A percentile compares a stretch with the other conserved stretches of the same genome.
Conservation (phyloP, 202 grass and related monocot genomes). For the Digitaria exilis region DNA sequence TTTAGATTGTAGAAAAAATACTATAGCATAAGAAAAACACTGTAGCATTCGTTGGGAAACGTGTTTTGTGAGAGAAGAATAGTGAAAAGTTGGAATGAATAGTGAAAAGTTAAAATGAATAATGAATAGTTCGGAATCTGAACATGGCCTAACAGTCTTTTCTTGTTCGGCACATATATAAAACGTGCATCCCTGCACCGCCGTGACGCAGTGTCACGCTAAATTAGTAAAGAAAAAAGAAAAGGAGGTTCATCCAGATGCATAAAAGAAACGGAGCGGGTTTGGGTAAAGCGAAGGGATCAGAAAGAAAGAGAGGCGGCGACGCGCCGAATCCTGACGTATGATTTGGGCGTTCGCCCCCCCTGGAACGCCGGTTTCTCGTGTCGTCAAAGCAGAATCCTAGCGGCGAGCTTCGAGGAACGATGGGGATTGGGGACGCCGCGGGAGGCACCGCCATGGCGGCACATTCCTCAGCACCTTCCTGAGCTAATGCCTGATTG, state of each 20-base stretch:
- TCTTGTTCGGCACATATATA: background rate
- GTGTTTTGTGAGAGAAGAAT: too few species aligned
- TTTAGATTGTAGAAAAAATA: too few species aligned
- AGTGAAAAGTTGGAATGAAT: too few species aligned
- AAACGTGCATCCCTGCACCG: background rate
- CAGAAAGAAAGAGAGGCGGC: background rate
- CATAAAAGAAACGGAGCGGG: background rate
- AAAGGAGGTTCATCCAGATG: background rate
- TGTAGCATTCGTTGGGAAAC: too few species aligned
- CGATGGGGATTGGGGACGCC: background rate
- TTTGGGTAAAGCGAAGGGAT: background rate
- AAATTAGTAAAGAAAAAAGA: slow-evolving; percentile 25
- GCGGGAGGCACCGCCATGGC: background rate
- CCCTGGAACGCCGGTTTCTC: background rate
- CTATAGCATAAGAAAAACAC: too few species aligned
- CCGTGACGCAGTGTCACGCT: background rate
- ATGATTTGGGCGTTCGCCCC: background rate
- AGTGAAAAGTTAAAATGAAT: too few species aligned
- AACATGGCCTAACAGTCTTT: background rate
- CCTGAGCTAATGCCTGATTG: background rate
- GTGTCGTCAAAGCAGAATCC: slow-evolving; percentile 33
- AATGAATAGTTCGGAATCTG: too few species aligned
- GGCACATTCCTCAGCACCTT: background rate
- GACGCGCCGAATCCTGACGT: background rate
- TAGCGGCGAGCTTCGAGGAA: background rate